Evolutionary conservation across 192 early-diverging fungal genomes (phyloP).

Genomic region (Coemansia sp.): DNA sequence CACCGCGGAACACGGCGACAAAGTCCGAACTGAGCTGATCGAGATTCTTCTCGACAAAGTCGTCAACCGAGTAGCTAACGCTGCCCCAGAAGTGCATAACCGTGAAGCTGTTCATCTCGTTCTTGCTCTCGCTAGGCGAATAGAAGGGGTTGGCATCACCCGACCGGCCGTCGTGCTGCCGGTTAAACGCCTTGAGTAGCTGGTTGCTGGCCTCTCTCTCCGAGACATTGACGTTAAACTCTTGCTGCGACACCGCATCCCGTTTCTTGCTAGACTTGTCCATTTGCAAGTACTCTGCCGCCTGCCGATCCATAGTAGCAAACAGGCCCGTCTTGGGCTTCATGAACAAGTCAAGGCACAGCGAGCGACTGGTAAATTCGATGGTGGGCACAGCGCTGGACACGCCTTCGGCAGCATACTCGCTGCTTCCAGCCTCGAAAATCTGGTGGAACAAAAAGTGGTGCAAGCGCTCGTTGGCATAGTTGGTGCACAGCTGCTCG

Average conservation of each 20-base stretch:
- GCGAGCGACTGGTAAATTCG: slow-evolving; percentile 62
- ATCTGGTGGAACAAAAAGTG: slow-evolving; percentile 69
- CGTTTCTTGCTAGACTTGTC: too few relatives aligned
- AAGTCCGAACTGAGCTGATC: slow-evolving; percentile 83
- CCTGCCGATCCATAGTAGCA: slow-evolving; percentile 69
- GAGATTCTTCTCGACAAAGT: slow-evolving; percentile 77
- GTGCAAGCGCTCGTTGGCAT: slow-evolving; percentile 86
- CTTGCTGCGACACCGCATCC: slow-evolving; percentile 12
- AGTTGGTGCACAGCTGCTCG: slow-evolving; percentile 76
- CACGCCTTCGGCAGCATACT: slow-evolving; percentile 64
- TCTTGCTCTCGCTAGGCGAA: slow-evolving; percentile 45
- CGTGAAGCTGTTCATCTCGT: slow-evolving; percentile 52
- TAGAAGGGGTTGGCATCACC: slow-evolving; percentile 24
- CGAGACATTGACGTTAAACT: slow-evolving; percentile 15
- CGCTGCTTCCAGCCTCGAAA: slow-evolving; percentile 66
- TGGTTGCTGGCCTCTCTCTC: slow-evolving; percentile 2
- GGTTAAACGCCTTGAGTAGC: slow-evolving; percentile 49
- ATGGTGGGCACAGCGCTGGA: slow-evolving; percentile 26
- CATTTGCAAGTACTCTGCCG: slow-evolving; percentile 15
- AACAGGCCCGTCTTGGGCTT: slow-evolving; percentile 70
- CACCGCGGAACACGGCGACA: slow-evolving; percentile 79
- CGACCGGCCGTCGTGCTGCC: slow-evolving; percentile 27
- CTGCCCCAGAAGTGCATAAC: slow-evolving; percentile 52
- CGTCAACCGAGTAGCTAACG: slow-evolving; percentile 72
- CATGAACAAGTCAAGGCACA: slow-evolving; percentile 72